Conservation (phyloP, 768 basidiomycete genomes). For the Agrocybe praecox region DNA sequence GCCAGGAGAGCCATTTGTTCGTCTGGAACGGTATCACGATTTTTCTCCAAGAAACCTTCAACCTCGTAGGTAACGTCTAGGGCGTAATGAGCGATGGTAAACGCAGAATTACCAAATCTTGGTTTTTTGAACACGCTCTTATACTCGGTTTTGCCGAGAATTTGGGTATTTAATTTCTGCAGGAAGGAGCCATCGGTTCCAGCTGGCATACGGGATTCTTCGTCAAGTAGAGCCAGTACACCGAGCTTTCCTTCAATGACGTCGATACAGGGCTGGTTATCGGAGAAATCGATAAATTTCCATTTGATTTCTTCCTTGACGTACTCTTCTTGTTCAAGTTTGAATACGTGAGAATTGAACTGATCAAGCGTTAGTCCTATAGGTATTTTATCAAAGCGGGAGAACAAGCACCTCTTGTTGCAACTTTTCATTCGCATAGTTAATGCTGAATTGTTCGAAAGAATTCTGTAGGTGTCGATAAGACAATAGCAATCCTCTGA, state of each 20-base stretch:
- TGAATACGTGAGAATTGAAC: conserved; percentile 99
- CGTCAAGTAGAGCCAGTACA: conserved; percentile 91
- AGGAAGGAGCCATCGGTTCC: conserved; percentile 93
- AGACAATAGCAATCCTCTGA: conserved; percentile 2
- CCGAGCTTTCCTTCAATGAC: conserved; percentile 98
- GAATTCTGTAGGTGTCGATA: conserved; percentile 56
- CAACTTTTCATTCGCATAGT: conserved; percentile 97
- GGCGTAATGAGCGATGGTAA: conserved; percentile 98
- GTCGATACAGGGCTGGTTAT: conserved; percentile 99
- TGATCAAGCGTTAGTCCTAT: conserved; percentile 28
- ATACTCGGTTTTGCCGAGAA: conserved; percentile 77
- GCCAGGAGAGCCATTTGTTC: conserved; percentile 93
- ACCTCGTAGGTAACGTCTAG: conserved; percentile 98
- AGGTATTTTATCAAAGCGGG: conserved; percentile 1
- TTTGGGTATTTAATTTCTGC: conserved; percentile 87
- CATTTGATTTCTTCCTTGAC: conserved; percentile 98
- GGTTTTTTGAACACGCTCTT: conserved; percentile 96
- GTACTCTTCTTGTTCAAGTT: conserved; percentile 99
- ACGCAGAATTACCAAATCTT: conserved; percentile 95
- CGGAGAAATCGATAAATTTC: conserved; percentile 99
- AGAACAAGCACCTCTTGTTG: conserved; percentile 83
- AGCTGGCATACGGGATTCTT: conserved; percentile 94
- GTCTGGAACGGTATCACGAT: conserved; percentile 97
- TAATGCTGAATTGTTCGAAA: conserved; percentile 99
- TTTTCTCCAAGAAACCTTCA: conserved; percentile 98